Evolutionary conservation across 768 basidiomycete species (phyloP), one percentile per base, ranked within the genome.

Genomic region (Thelephora aurantiotincta): DNA sequence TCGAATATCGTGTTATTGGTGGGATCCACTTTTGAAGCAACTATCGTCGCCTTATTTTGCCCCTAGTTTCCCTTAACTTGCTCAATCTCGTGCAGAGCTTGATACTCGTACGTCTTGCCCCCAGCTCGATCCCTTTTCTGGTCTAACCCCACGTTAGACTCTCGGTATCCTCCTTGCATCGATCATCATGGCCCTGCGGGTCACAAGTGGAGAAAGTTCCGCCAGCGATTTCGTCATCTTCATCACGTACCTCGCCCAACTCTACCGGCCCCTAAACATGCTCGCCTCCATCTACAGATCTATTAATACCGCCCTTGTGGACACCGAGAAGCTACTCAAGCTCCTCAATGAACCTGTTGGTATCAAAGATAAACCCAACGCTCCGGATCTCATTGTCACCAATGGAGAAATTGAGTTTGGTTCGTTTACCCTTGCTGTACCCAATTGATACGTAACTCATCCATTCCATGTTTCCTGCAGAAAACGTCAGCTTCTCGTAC

Each of bases 361-460:
- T 50, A 77, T 97, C 51, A 77, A 82, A 52, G 89, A 94, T 62
- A 75, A 75, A 58, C 81, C 81, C 6, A 72, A 77, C 54, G 87
- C 86, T 7, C 71, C 75, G 12, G 78, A 88, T 44, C 72, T 96
- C 20, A 66, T 81, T 41, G 73, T 89, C 6, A 65, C 75, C 14
- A 71, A 80, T 45, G 82, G 91, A 3, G 79, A 82, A 59, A 84
- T 97, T 57, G 89, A 88, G 59, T 96, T 98, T 60, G 82, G 87
- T 87, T 45, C 37, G 75, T 65, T 35, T 5, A 44, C 34, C 23
- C 12, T 33, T 48, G 6, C 45, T 11, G 23, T 13, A 12, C 50
- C 51, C 51, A 6, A 48, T 46, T 48, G 11, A 30, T 48, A 35
- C 33, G 43, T 30, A 34, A 41, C 7, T 48, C 11, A 41, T 14